Conservation (phyloP, 192 early-diverging fungal genomes). For the Chytriomyces sp. region DNA sequence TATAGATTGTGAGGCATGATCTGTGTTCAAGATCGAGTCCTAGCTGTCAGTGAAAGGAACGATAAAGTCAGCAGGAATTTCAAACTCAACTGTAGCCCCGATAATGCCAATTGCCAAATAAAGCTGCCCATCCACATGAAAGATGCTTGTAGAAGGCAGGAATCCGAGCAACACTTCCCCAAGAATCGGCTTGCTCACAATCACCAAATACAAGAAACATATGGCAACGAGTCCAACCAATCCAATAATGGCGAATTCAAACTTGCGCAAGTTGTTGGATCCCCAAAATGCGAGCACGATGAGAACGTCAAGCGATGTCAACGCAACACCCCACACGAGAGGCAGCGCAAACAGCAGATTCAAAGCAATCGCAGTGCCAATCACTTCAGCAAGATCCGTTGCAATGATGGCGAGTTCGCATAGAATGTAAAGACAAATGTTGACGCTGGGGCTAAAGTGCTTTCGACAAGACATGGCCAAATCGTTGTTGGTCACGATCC, state of each 20-base stretch:
- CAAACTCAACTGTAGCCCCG: constrained; percentile 74
- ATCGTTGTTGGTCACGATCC: constrained; percentile 74
- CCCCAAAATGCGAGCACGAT: constrained; percentile 70
- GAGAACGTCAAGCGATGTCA: constrained; percentile 77
- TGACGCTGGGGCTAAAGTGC: constrained; percentile 63
- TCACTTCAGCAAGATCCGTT: constrained; percentile 83
- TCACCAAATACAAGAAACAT: constrained; percentile 72
- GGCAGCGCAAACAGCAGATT: constrained; percentile 76
- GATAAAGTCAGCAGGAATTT: not conserved
- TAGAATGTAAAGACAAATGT: constrained; percentile 70
- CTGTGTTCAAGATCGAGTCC: constrained; percentile 12
- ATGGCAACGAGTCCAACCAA: constrained; percentile 66
- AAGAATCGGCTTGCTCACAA: constrained; percentile 61
- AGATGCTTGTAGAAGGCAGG: constrained; percentile 57
- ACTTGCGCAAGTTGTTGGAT: constrained; percentile 62
- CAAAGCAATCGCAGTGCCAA: constrained; percentile 87
- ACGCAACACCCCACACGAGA: constrained; percentile 72
- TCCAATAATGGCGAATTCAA: constrained; percentile 72
- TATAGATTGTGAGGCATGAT: constrained; percentile 90
- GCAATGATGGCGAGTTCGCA: constrained; percentile 81
- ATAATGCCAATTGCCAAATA: constrained; percentile 82
- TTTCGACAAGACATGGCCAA: constrained; percentile 71
- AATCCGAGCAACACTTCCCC: constrained; percentile 70
- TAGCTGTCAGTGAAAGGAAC: not conserved
- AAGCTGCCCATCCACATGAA: constrained; percentile 61